phyloP scores from a whole-genome alignment of 768 basidiomycete genomes.

The Rubroboletus satanas region DNA sequence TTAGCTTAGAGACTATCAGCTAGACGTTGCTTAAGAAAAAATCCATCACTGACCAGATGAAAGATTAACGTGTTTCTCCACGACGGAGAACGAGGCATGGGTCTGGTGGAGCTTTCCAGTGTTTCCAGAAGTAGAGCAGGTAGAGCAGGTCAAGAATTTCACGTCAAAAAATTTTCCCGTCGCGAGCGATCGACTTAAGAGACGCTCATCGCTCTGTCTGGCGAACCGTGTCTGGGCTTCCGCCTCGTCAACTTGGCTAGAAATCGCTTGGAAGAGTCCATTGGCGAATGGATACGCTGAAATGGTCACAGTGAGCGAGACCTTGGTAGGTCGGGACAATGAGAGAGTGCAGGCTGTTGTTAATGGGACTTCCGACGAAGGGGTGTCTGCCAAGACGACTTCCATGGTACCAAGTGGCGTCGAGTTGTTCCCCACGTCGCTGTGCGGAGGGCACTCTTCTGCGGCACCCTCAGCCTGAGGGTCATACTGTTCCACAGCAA shows the following conservation, averaged over 20 bases:
- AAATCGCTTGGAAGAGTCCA: slow-evolving; percentile 12
- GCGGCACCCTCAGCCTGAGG: no score
- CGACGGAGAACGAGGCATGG: slow-evolving; percentile 15
- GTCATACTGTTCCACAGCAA: not conserved
- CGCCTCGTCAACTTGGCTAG: not conserved
- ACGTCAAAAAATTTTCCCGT: slow-evolving; percentile 21
- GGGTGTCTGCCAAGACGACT: slow-evolving; percentile 1
- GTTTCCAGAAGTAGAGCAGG: not conserved
- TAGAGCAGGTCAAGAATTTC: slow-evolving; percentile 15
- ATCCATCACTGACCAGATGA: slow-evolving; percentile 6
- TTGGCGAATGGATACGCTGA: slow-evolving; percentile 11
- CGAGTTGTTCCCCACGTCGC: not conserved
- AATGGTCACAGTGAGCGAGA: slow-evolving; percentile 13
- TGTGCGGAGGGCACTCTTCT: not conserved
- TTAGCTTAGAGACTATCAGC: slow-evolving; percentile 10
- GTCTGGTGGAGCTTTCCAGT: not conserved
- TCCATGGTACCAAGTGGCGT: slow-evolving; percentile 1
- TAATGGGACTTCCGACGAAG: not conserved
- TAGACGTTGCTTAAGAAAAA: not conserved
- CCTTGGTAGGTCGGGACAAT: not conserved
- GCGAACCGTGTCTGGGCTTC: not conserved
- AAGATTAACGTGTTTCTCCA: slow-evolving; percentile 6
- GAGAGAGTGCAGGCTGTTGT: not conserved
- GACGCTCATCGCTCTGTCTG: slow-evolving; percentile 1
- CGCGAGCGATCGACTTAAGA: slow-evolving; percentile 12